A percentile compares a stretch with the other conserved stretches of the same genome.
These are phyloP conservation scores for Rhododendron williamsianum DNA, from an alignment of 148 eudicot genomes.

Conservation along the genomic window DNA sequence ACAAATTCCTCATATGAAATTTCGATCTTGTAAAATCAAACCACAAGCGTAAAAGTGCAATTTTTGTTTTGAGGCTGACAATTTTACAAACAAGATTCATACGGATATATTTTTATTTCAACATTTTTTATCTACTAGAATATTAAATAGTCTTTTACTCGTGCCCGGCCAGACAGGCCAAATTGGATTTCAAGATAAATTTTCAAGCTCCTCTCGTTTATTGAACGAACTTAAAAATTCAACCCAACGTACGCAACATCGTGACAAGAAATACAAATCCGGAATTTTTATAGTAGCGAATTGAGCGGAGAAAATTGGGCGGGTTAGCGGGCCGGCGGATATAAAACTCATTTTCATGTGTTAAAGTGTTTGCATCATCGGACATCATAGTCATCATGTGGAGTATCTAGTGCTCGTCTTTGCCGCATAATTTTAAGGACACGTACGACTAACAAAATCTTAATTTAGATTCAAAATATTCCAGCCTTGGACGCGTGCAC, in stretches of 20 bases:
- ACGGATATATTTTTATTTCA: too few relatives aligned
- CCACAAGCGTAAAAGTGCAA: background rate
- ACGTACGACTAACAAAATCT: background rate
- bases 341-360: too few relatives aligned
- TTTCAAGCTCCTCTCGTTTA: background rate
- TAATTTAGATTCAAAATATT: constrained; percentile 1
- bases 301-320: too few relatives aligned
- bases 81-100: background rate
- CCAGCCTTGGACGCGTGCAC: background rate
- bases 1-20: background rate
- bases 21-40: background rate
- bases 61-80: background rate
- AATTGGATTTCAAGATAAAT: background rate
- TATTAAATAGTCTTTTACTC: too few relatives aligned
- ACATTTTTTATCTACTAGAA: too few relatives aligned
- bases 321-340: background rate
- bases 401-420: background rate
- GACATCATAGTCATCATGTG: too few relatives aligned
- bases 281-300: too few relatives aligned
- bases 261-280: background rate
- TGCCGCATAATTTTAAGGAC: background rate
- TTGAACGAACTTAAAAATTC: background rate
- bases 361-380: too few relatives aligned
- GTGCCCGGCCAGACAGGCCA: background rate
- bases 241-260: background rate